Base-by-base conservation (phyloP, 1,139 yeast species). In the Lodderomyces elongisporus region DNA sequence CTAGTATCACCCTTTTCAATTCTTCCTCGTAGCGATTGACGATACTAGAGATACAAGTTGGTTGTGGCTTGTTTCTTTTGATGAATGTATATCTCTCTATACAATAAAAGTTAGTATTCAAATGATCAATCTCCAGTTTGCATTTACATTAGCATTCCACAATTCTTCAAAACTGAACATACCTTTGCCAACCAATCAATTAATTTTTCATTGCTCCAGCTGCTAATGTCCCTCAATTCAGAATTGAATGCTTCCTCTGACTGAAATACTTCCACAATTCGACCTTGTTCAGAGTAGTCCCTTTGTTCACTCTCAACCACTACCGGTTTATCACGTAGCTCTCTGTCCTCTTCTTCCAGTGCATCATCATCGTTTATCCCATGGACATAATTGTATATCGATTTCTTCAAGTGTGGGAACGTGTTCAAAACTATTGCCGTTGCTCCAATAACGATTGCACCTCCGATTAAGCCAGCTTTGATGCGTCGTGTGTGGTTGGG, bases 341-440 rank as follows among this genome's bases (percentile, higher is more conserved):
- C 57, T 21, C 46, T 47, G 22, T 44, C 29, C 31, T 36, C 44
- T 4, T 43, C 47, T 16, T 47, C 48, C 18, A 49, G 44, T 2
- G 32, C 45, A 10, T 42, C 46, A 10, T 39, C 38, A 14, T 43
- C 40, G n/a, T n/a, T n/a, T n/a, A n/a, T n/a, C 4, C 62, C 59
- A 5, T 48, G 43, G 4, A 63, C 23, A 37, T 44, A 56, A 24
- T 51, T 44, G 37, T 42, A 51, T 12, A 64, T 21, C 4, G 55
- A 45, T 7, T 54, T 46, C 36, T 54, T 62, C 31, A 74, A 53
- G 44, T 74, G 81, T 14, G 81, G 80, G 43, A 62, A 75, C 1
- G 80, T 74, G 40, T 63, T 66, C 41, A 74, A 57, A 5, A 73
- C 42, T 14, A 77, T 41, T 29, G 61, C 60, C 0, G 70, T 57